These are phyloP conservation scores for Aspergillus novoparasiticus DNA, from an alignment of 2,329 filamentous ascomycete species.

Conservation along the genomic window DNA sequence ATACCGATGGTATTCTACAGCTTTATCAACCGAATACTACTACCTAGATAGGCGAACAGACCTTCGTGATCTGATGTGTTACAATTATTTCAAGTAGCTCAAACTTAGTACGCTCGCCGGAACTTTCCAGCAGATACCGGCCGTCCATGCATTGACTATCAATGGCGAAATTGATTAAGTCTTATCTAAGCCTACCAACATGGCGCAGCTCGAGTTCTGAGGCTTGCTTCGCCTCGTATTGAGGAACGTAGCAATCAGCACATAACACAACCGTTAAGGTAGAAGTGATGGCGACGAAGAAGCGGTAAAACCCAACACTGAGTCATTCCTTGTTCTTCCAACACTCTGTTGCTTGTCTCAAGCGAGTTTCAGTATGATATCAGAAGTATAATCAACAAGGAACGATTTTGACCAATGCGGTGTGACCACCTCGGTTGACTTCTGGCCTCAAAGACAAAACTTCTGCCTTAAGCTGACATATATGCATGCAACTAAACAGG, in stretches of 20 bases:
- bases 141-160: neutral
- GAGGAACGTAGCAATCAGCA: neutral
- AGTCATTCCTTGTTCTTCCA: neutral
- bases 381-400: neutral
- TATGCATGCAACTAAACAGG: neutral
- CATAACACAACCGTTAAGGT: neutral
- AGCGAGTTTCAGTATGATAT: constrained; percentile 6
- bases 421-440: constrained; percentile 4
- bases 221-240: neutral
- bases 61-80: neutral
- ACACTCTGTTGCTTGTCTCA: neutral
- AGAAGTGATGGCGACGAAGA: neutral
- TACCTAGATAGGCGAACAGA: neutral
- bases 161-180: neutral
- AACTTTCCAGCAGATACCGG: neutral
- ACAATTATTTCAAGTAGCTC: neutral
- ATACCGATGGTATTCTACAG: neutral
- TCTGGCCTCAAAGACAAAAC: neutral
- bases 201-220: neutral
- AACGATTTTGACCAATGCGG: constrained; percentile 6
- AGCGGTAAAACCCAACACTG: neutral
- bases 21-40: neutral
- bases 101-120: neutral
- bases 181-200: neutral
- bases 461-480: neutral